Evolutionary conservation across 2,329 filamentous ascomycete genomes (phyloP).

Genomic region (Colletotrichum eremochloae): DNA sequence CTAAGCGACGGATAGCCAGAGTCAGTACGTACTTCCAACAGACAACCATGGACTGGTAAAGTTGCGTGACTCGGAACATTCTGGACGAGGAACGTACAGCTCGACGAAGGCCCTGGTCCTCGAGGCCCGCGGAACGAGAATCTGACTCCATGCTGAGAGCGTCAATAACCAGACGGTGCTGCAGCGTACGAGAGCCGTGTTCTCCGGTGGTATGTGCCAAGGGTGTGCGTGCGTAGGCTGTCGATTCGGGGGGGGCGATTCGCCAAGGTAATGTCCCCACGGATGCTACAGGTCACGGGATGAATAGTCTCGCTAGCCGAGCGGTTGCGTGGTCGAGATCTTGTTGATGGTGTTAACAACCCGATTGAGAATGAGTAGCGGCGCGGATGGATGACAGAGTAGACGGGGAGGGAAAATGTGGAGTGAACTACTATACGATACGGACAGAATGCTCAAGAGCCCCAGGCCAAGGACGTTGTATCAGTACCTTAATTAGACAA

Average conservation of each 20-base stretch:
- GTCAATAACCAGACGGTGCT: background rate
- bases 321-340: background rate
- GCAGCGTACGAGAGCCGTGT: constrained; percentile 1
- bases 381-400: background rate
- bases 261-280: background rate
- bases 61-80: constrained; percentile 11
- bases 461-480: background rate
- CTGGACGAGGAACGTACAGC: constrained; percentile 51
- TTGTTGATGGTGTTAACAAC: background rate
- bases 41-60: background rate
- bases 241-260: background rate
- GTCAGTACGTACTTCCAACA: constrained; percentile 39
- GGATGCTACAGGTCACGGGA: background rate
- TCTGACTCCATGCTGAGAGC: constrained; percentile 36
- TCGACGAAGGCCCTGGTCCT: constrained; percentile 52
- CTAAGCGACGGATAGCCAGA: constrained; percentile 46
- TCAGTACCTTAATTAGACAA: no score
- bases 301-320: constrained; percentile 6
- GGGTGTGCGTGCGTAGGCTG: background rate
- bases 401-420: background rate
- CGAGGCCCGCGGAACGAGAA: constrained; percentile 46
- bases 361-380: background rate
- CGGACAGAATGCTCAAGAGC: no score
- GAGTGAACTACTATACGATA: background rate
- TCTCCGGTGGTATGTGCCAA: constrained; percentile 6